phyloP scores from a whole-genome alignment of 768 basidiomycete species.

The Daedaleopsis sinensis region DNA sequence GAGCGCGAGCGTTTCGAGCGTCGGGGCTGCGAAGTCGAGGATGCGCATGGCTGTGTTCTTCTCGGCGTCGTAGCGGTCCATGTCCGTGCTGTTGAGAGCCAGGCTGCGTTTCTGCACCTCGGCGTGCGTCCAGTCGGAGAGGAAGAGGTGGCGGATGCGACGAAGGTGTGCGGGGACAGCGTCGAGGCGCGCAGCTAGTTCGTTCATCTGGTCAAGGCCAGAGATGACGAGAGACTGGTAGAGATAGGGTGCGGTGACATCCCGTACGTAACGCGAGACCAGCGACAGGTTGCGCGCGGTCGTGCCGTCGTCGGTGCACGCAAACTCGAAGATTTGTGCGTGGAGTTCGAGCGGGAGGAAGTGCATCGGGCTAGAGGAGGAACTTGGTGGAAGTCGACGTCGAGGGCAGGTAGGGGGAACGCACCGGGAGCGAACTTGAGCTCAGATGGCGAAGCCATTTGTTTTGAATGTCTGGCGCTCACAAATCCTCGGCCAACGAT shows the following conservation, averaged over 20 bases:
- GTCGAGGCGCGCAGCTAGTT: conserved; percentile 33
- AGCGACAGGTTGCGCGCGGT: conserved; percentile 33
- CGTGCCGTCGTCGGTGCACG: conserved; percentile 34
- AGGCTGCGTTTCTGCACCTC: conserved; percentile 14
- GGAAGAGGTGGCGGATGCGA: conserved; percentile 46
- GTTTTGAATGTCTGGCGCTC: conserved; percentile 11
- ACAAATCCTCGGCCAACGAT: conserved; percentile 17
- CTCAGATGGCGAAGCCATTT: background rate
- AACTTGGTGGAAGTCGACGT: background rate
- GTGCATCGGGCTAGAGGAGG: conserved; percentile 20
- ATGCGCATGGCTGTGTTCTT: conserved; percentile 34
- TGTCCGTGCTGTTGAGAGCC: conserved; percentile 4
- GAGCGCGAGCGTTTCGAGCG: conserved; percentile 45
- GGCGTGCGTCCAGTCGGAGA: conserved; percentile 37
- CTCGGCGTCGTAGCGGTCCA: conserved; percentile 21
- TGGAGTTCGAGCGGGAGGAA: conserved; percentile 33
- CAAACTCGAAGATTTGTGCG: conserved; percentile 32
- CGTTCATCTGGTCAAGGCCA: conserved; percentile 28
- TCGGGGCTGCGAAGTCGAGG: conserved; percentile 42
- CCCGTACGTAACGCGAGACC: conserved; percentile 34
- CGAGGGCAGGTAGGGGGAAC: background rate
- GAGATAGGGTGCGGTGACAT: conserved; percentile 28
- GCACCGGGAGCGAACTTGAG: background rate
- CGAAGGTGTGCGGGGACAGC: conserved; percentile 39
- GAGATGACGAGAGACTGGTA: conserved; percentile 32